A percentile compares a stretch with the other conserved stretches of the same genome.
Conservation (phyloP, 2,329 filamentous ascomycete genomes). For the Colletotrichum sojae region DNA sequence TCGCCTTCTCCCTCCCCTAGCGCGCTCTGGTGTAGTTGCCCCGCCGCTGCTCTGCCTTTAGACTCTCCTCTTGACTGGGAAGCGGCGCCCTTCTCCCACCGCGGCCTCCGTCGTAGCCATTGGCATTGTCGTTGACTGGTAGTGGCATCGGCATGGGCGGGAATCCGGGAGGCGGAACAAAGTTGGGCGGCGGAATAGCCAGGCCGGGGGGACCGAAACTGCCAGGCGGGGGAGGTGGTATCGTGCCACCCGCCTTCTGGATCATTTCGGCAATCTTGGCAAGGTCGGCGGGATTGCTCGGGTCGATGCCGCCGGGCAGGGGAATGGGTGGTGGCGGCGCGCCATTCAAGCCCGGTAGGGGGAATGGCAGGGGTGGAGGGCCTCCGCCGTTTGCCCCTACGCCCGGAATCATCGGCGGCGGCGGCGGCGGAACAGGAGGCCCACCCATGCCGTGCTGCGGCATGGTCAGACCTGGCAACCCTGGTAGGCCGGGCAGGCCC, state of each 20-base stretch:
- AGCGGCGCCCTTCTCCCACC: slow-evolving; percentile 74
- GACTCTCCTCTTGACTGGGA: slow-evolving; percentile 86
- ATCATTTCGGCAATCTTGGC: slow-evolving; percentile 75
- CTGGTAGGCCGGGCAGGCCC: slow-evolving; percentile 71
- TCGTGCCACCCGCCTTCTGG: slow-evolving; percentile 74
- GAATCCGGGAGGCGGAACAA: slow-evolving; percentile 59
- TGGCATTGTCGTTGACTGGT: slow-evolving; percentile 47
- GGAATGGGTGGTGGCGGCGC: slow-evolving; percentile 59
- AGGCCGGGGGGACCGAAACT: slow-evolving; percentile 61
- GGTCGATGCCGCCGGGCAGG: slow-evolving; percentile 68
- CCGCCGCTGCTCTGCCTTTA: slow-evolving; percentile 81
- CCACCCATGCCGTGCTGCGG: slow-evolving; percentile 52
- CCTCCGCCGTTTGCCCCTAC: slow-evolving; percentile 59
- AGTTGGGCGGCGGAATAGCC: slow-evolving; percentile 60
- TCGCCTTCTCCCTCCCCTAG: slow-evolving; percentile 14
- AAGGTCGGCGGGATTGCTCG: slow-evolving; percentile 72
- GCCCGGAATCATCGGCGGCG: slow-evolving; percentile 64
- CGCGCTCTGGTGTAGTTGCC: slow-evolving; percentile 70
- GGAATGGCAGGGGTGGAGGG: slow-evolving; percentile 67
- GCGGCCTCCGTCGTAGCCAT: slow-evolving; percentile 48
- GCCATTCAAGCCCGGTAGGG: slow-evolving; percentile 64
- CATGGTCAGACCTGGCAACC: slow-evolving; percentile 58
- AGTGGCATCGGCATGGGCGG: slow-evolving; percentile 51
- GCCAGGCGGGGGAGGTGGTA: slow-evolving; percentile 63
- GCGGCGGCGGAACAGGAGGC: slow-evolving; percentile 50